Evolutionary conservation across 306 rosid genomes (phyloP).

Genomic region (Rosa rugosa): DNA sequence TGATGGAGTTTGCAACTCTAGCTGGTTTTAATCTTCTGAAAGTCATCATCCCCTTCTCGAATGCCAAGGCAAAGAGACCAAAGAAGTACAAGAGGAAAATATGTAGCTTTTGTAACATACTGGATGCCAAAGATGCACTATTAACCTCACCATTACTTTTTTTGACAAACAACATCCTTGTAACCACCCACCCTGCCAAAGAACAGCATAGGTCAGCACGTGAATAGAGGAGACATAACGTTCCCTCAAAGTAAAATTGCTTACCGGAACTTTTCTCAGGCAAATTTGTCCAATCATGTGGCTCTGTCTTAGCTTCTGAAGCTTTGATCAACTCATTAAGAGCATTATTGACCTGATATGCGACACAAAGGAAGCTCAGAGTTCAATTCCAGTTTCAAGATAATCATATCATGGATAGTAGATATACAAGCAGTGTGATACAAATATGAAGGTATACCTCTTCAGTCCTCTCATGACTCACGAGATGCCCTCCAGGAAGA

Average conservation of each 20-base stretch:
- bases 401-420: not conserved
- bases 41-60: slow-evolving; percentile 46
- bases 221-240: not conserved
- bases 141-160: slow-evolving; percentile 45
- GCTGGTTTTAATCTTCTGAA: slow-evolving; percentile 59
- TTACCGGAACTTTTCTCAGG: slow-evolving; percentile 53
- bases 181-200: slow-evolving; percentile 67
- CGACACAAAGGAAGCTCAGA: slow-evolving; percentile 8
- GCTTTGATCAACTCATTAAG: slow-evolving; percentile 70
- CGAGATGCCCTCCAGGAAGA: slow-evolving; percentile 95
- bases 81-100: slow-evolving; percentile 51
- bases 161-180: slow-evolving; percentile 36
- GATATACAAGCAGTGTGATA: not conserved
- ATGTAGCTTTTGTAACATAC: slow-evolving; percentile 44
- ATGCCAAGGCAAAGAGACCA: slow-evolving; percentile 51
- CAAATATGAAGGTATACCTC: slow-evolving; percentile 51
- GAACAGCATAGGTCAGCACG: not conserved
- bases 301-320: slow-evolving; percentile 52
- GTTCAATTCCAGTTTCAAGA: slow-evolving; percentile 23
- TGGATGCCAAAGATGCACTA: slow-evolving; percentile 26
- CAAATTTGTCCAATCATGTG: slow-evolving; percentile 84
- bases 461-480: slow-evolving; percentile 84
- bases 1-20: slow-evolving; percentile 52
- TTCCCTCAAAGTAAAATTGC: slow-evolving; percentile 16
- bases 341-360: slow-evolving; percentile 84